These are phyloP conservation scores for Microdochium trichocladiopsis DNA, from an alignment of 2,329 filamentous ascomycete species.

Conservation along the genomic window DNA sequence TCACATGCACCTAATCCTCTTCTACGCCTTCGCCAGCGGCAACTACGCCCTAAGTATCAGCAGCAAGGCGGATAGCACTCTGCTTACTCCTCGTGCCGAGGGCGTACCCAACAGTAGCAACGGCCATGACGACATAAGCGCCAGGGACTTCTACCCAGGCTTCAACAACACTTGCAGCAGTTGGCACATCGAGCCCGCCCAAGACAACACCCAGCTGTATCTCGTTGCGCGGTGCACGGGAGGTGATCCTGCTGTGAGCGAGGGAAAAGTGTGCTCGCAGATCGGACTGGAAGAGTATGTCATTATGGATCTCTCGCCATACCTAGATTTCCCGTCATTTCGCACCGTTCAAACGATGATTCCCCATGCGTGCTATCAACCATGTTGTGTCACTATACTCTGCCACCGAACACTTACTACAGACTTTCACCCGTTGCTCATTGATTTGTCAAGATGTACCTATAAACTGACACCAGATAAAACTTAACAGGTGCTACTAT, in stretches of 20 bases:
- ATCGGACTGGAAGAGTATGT: slow-evolving; percentile 3
- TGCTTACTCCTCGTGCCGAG: no score
- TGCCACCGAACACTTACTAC: no score
- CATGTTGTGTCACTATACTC: no score
- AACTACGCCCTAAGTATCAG: background rate
- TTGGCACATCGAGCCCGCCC: background rate
- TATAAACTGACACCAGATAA: background rate
- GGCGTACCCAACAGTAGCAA: background rate
- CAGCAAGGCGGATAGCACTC: no score
- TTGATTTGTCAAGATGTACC: no score
- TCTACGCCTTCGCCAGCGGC: background rate
- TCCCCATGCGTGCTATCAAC: no score
- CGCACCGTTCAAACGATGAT: no score
- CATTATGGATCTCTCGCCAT: background rate
- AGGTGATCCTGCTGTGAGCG: background rate
- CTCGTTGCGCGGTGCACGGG: slow-evolving; percentile 3
- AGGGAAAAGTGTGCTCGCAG: slow-evolving; percentile 1
- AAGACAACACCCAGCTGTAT: background rate
- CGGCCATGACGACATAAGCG: background rate
- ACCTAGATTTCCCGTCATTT: no score
- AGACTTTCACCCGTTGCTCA: no score
- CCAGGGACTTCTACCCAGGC: background rate
- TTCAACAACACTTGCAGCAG: background rate
- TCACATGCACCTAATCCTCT: background rate
- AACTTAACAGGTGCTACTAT: background rate